Evolutionary conservation across 2,329 filamentous ascomycete species (phyloP).

Genomic region (Claviceps quebecensis): DNA sequence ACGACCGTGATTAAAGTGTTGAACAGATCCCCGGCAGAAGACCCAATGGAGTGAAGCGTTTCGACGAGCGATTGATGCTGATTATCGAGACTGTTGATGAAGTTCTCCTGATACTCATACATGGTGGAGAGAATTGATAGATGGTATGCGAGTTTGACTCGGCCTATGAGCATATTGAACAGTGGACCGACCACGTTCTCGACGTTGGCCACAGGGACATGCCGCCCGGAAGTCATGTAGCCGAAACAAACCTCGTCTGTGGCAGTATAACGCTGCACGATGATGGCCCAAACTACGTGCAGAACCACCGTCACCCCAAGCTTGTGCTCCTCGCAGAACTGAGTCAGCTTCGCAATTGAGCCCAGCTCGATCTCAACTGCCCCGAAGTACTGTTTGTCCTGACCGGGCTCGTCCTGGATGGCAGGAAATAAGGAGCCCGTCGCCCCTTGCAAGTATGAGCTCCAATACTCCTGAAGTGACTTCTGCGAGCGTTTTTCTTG

Average conservation of each 20-base stretch:
- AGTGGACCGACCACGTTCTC: slow-evolving; percentile 35
- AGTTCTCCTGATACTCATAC: slow-evolving; percentile 25
- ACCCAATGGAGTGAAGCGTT: slow-evolving; percentile 22
- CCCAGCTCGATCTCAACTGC: neutral
- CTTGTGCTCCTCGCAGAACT: slow-evolving; percentile 24
- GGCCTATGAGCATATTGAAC: slow-evolving; percentile 36
- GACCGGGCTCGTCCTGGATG: neutral
- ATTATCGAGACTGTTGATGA: slow-evolving; percentile 30
- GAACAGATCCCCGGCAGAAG: slow-evolving; percentile 12
- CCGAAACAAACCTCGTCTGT: slow-evolving; percentile 37
- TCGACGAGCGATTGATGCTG: slow-evolving; percentile 36
- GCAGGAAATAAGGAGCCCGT: neutral
- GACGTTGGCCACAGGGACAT: slow-evolving; percentile 33
- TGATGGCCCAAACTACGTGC: slow-evolving; percentile 36
- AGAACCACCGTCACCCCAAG: slow-evolving; percentile 35
- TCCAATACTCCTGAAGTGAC: slow-evolving; percentile 1
- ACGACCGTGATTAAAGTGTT: slow-evolving; percentile 19
- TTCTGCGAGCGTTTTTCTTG: neutral
- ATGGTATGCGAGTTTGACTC: slow-evolving; percentile 19
- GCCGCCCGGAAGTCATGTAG: slow-evolving; percentile 37
- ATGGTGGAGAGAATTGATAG: neutral
- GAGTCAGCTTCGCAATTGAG: neutral
- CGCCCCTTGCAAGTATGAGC: neutral
- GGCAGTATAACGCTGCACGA: slow-evolving; percentile 32
- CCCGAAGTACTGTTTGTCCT: neutral